These are phyloP conservation scores for Penicillium alfredii DNA, from an alignment of 495 filamentous ascomycete genomes.

Conservation along the genomic window DNA sequence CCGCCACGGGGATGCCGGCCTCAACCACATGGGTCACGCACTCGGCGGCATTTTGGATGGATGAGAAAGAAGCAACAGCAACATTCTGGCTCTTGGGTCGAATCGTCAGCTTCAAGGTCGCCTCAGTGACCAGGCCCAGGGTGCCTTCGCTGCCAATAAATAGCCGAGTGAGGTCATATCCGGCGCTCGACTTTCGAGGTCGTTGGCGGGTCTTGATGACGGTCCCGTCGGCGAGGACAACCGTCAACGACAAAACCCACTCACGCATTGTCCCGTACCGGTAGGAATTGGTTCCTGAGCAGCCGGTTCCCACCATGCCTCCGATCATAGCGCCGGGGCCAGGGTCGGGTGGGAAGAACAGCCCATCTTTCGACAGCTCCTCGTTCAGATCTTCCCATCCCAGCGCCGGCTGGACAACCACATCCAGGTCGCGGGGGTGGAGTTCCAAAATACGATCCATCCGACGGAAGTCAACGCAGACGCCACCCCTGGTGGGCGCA, in stretches of 20 bases:
- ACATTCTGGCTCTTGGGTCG: slow-evolving; percentile 56
- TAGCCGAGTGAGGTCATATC: slow-evolving; percentile 58
- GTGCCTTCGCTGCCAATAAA: slow-evolving; percentile 64
- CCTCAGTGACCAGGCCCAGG: slow-evolving; percentile 60
- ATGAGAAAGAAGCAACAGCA: slow-evolving; percentile 55
- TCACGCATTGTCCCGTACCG: slow-evolving; percentile 65
- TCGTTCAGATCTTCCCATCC: slow-evolving; percentile 62
- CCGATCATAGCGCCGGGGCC: slow-evolving; percentile 64
- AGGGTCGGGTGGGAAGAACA: slow-evolving; percentile 64
- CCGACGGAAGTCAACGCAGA: slow-evolving; percentile 58
- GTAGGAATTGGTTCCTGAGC: slow-evolving; percentile 63
- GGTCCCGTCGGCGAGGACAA: slow-evolving; percentile 61
- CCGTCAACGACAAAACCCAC: slow-evolving; percentile 59
- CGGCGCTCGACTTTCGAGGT: slow-evolving; percentile 59
- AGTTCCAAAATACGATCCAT: slow-evolving; percentile 56
- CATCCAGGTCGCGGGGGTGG: slow-evolving; percentile 55
- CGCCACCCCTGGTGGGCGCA: slow-evolving; percentile 53
- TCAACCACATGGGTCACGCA: slow-evolving; percentile 56
- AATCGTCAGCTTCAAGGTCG: slow-evolving; percentile 57
- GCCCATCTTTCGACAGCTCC: slow-evolving; percentile 46
- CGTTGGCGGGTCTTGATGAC: slow-evolving; percentile 61
- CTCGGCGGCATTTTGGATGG: slow-evolving; percentile 51
- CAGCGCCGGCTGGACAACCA: slow-evolving; percentile 60
- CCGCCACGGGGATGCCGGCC: slow-evolving; percentile 56
- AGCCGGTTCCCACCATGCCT: slow-evolving; percentile 63